These are phyloP conservation scores for Begonia peltatifolia DNA, from an alignment of 306 rosid species.

Conservation along the genomic window DNA sequence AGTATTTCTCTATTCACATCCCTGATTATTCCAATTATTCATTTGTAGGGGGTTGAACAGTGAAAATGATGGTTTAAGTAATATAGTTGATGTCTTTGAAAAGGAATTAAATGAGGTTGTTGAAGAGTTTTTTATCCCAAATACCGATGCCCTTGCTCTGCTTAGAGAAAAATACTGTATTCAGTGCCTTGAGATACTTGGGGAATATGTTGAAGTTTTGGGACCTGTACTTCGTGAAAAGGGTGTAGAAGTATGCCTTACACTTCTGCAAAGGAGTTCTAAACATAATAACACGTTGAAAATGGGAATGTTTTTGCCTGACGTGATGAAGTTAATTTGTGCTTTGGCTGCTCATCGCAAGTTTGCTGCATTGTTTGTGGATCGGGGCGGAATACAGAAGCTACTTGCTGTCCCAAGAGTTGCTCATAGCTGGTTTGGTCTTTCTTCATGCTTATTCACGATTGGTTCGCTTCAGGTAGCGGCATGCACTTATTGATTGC, in stretches of 20 bases:
- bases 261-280: conserved; percentile 67
- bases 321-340: conserved; percentile 90
- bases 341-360: conserved; percentile 94
- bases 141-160: conserved; percentile 50
- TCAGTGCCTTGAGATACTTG: conserved; percentile 88
- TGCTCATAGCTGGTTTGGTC: conserved; percentile 71
- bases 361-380: conserved; percentile 92
- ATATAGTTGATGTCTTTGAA: conserved; percentile 20
- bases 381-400: conserved; percentile 92
- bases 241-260: conserved; percentile 91
- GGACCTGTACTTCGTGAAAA: conserved; percentile 96
- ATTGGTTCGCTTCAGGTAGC: conserved; percentile 95
- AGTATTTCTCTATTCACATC: not conserved
- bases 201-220: conserved; percentile 96
- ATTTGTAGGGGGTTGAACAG: conserved; percentile 46
- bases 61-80: conserved; percentile 23
- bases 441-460: conserved; percentile 80
- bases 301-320: conserved; percentile 63
- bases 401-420: conserved; percentile 87
- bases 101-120: conserved; percentile 37
- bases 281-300: conserved; percentile 49
- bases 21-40: conserved; percentile 14
- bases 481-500: not conserved
- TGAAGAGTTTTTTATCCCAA: conserved; percentile 74
- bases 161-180: conserved; percentile 87